These are phyloP conservation scores for Clavispora vitiphila DNA, from an alignment of 805 yeast species.

Conservation along the genomic window DNA sequence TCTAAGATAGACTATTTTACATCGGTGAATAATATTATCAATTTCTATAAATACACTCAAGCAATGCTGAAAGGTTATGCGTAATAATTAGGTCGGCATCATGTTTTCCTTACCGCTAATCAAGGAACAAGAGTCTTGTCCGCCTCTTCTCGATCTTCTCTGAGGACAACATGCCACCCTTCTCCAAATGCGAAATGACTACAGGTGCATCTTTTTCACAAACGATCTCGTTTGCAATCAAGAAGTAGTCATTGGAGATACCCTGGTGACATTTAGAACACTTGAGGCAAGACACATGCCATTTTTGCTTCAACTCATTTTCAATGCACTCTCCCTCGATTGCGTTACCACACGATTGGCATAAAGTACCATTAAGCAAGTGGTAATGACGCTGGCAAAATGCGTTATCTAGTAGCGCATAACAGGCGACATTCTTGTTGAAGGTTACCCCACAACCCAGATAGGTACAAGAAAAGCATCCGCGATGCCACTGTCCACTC, in stretches of 20 bases:
- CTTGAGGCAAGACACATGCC: conserved; percentile 68
- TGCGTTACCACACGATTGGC: conserved; percentile 65
- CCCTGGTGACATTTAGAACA: conserved; percentile 56
- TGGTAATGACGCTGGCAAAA: conserved; percentile 81
- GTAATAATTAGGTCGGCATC: background rate
- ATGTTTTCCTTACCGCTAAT: conserved; percentile 6
- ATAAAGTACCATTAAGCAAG: conserved; percentile 65
- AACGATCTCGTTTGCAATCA: conserved; percentile 42
- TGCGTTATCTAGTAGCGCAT: conserved; percentile 74
- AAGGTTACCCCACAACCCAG: conserved; percentile 51
- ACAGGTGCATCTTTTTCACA: conserved; percentile 46
- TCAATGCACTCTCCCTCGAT: conserved; percentile 91
- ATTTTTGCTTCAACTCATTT: conserved; percentile 63
- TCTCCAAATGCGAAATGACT: conserved; percentile 20
- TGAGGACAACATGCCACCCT: conserved; percentile 13
- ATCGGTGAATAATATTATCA: conserved; percentile 7
- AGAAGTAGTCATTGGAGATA: conserved; percentile 53
- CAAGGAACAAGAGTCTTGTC: conserved; percentile 36
- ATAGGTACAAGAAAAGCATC: conserved; percentile 69
- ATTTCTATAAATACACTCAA: background rate
- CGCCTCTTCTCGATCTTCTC: conserved; percentile 41
- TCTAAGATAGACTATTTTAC: background rate
- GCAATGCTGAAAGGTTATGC: background rate
- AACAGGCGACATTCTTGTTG: conserved; percentile 59
- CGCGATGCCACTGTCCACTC: conserved; percentile 91